A percentile compares a stretch with the other conserved stretches of the same genome.
phyloP scores from a whole-genome alignment of 169 alveolate species.

The Cytauxzoon felis region DNA sequence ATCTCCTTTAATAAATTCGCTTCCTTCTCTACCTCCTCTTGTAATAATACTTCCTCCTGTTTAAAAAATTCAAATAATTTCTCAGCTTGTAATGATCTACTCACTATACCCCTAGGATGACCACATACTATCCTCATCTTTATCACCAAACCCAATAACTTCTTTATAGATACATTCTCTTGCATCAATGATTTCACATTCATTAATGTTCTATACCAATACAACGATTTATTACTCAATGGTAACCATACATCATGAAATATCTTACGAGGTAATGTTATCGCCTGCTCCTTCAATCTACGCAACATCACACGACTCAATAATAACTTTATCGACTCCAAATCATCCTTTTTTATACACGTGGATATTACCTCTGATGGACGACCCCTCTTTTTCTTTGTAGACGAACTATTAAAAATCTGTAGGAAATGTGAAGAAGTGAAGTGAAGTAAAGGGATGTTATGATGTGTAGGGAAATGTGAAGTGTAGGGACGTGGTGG shows the following conservation, averaged over 20 bases:
- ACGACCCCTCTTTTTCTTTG: constrained; percentile 15
- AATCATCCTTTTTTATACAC: constrained; percentile 68
- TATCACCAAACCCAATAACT: constrained; percentile 82
- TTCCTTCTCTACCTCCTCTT: constrained; percentile 47
- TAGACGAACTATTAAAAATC: no score
- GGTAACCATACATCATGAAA: constrained; percentile 90
- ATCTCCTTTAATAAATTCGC: constrained; percentile 63
- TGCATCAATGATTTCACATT: constrained; percentile 73
- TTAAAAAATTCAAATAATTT: constrained; percentile 75
- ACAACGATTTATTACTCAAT: constrained; percentile 72
- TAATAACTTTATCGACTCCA: constrained; percentile 75
- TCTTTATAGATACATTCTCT: constrained; percentile 77
- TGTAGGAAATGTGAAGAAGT: no score
- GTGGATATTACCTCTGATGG: constrained; percentile 58
- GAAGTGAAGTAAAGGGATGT: no score
- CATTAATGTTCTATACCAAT: constrained; percentile 80
- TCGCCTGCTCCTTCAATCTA: constrained; percentile 85
- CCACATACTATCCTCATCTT: constrained; percentile 87
- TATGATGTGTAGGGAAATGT: neutral
- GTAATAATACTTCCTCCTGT: constrained; percentile 56
- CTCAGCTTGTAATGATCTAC: constrained; percentile 77
- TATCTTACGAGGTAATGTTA: constrained; percentile 80
- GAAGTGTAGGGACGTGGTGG: no score
- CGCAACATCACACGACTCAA: constrained; percentile 81
- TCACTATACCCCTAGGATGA: constrained; percentile 84